These are phyloP conservation scores for Akanthomyces muscarius DNA, from an alignment of 2,329 filamentous ascomycete species.

Conservation along the genomic window DNA sequence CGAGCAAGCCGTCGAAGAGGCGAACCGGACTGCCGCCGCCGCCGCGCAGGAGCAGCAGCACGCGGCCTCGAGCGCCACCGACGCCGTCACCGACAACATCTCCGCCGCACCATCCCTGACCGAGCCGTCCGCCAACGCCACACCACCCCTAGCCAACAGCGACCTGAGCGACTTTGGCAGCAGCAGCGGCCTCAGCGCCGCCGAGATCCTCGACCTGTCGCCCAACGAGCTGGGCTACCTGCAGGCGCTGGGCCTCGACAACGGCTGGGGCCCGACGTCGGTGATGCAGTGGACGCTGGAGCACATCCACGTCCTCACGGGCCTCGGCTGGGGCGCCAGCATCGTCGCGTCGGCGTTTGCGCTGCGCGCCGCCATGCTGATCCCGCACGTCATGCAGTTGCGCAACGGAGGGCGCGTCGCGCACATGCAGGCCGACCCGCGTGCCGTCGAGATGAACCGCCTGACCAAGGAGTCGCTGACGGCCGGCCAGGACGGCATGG, in stretches of 20 bases:
- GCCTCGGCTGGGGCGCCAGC: constrained; percentile 77
- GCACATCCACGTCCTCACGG: constrained; percentile 71
- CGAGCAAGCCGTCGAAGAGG: constrained; percentile 12
- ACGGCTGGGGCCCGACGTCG: constrained; percentile 67
- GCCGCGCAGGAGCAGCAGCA: constrained; percentile 1
- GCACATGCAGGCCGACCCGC: constrained; percentile 50
- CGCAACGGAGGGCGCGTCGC: constrained; percentile 51
- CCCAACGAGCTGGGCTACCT: constrained; percentile 80
- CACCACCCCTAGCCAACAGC: constrained; percentile 16
- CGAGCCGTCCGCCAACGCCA: constrained; percentile 20
- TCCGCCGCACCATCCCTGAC: constrained; percentile 22
- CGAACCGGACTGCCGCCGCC: constrained; percentile 20
- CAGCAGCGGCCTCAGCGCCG: constrained; percentile 34
- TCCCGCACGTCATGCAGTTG: constrained; percentile 44
- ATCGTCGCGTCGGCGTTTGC: constrained; percentile 63
- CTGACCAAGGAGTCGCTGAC: constrained; percentile 44
- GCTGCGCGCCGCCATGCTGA: constrained; percentile 62
- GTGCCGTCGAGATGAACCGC: constrained; percentile 45
- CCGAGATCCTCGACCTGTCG: constrained; percentile 50
- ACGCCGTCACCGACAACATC: constrained; percentile 16
- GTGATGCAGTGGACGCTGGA: constrained; percentile 74
- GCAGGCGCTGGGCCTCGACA: constrained; percentile 78
- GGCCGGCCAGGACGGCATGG: constrained; percentile 33
- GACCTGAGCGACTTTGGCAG: constrained; percentile 30
- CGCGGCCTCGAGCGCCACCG: constrained; percentile 13